Evolutionary conservation across 139 green algal species (phyloP).

Genomic region (Chara braunii): DNA sequence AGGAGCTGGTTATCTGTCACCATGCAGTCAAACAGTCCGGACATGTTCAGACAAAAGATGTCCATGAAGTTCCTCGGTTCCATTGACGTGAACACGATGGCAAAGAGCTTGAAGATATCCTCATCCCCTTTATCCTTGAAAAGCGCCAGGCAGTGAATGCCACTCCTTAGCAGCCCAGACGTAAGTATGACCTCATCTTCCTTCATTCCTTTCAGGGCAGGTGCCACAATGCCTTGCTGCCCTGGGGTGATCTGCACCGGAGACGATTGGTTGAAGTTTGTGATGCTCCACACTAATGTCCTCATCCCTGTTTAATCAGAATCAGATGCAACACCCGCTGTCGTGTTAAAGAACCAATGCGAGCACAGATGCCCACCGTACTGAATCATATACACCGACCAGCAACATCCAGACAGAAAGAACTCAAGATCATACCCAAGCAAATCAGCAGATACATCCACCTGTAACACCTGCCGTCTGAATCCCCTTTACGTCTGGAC

Average conservation of each 20-base stretch:
- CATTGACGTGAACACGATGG: conserved; percentile 71
- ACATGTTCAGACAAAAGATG: conserved; percentile 60
- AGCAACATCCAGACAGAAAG: too few species aligned
- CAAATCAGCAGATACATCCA: too few species aligned
- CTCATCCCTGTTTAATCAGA: conserved; percentile 47
- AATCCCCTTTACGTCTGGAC: too few species aligned
- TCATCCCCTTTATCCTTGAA: conserved; percentile 46
- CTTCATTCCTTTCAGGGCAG: conserved; percentile 26
- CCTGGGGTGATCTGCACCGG: too few species aligned
- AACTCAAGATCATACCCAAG: too few species aligned
- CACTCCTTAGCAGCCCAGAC: conserved; percentile 39
- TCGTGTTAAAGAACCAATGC: not conserved
- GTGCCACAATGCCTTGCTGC: too few species aligned
- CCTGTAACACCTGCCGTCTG: too few species aligned
- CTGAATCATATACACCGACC: too few species aligned
- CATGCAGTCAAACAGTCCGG: conserved; percentile 28
- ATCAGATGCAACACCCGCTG: not conserved
- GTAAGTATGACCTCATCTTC: conserved; percentile 40
- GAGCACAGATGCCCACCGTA: too few species aligned
- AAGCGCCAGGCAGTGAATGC: conserved; percentile 42
- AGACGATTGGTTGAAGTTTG: conserved; percentile 43
- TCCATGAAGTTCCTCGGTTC: conserved; percentile 79
- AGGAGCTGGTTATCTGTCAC: conserved; percentile 25
- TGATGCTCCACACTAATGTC: conserved; percentile 58
- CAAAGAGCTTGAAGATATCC: conserved; percentile 66